These are phyloP conservation scores for Royoungia palumana DNA, from an alignment of 768 basidiomycete genomes.

Conservation along the genomic window DNA sequence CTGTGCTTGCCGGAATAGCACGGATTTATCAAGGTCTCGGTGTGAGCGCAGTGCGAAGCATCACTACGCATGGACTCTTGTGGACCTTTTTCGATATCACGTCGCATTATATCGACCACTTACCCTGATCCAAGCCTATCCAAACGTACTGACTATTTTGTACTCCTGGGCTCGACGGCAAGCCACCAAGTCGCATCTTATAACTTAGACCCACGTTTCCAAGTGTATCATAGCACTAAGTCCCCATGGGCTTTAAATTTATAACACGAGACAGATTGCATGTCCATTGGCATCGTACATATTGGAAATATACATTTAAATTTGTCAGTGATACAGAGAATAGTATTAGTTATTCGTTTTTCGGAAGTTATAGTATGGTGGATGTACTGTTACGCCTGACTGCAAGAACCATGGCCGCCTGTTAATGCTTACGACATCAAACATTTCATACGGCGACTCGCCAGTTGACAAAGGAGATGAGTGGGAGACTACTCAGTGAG, in stretches of 20 bases:
- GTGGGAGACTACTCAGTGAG: background rate
- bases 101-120: constrained; percentile 66
- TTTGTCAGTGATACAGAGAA: background rate
- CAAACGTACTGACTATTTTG: constrained; percentile 5
- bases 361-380: constrained; percentile 2
- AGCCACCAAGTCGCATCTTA: constrained; percentile 6
- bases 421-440: background rate
- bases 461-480: constrained; percentile 18
- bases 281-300: constrained; percentile 2
- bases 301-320: background rate
- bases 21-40: constrained; percentile 92
- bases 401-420: constrained; percentile 7
- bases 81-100: constrained; percentile 92
- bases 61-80: constrained; percentile 88
- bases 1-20: constrained; percentile 70
- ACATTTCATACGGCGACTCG: constrained; percentile 4
- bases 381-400: constrained; percentile 11
- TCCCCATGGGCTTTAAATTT: constrained; percentile 6
- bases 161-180: constrained; percentile 11
- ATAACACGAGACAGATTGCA: constrained; percentile 7
- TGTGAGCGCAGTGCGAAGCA: constrained; percentile 87
- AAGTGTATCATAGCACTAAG: constrained; percentile 26
- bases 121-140: constrained; percentile 34
- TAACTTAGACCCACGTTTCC: constrained; percentile 16
- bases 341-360: background rate